Evolutionary conservation across 2,329 filamentous ascomycete genomes (phyloP).

Genomic region (Colletotrichum tofieldiae): DNA sequence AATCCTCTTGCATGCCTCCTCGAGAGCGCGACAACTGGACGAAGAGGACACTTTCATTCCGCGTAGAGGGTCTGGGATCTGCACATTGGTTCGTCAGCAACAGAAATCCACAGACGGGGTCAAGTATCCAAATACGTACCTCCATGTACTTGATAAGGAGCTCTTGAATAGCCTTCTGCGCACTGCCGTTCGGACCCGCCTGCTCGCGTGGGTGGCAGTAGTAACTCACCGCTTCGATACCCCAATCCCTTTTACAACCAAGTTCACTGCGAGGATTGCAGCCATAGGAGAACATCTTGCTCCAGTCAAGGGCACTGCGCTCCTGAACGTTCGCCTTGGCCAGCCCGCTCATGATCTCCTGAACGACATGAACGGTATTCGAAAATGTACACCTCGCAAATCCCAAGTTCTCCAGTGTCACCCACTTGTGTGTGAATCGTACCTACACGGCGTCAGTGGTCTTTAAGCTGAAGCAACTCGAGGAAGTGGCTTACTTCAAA

Average conservation of each 20-base stretch:
- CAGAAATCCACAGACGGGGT: neutral
- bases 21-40: neutral
- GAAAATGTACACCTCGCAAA: neutral
- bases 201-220: constrained; percentile 4
- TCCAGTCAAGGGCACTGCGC: neutral
- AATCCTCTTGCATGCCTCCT: neutral
- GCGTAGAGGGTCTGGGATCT: neutral
- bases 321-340: neutral
- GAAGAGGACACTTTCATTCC: neutral
- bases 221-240: neutral
- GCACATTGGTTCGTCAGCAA: neutral
- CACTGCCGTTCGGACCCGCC: neutral
- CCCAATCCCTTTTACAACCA: neutral
- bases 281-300: neutral
- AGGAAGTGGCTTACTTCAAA: neutral
- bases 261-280: neutral
- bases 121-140: neutral
- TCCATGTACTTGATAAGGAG: neutral
- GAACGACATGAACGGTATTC: neutral
- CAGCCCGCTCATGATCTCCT: neutral
- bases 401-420: constrained; percentile 1
- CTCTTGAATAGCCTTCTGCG: constrained; percentile 4
- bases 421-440: neutral
- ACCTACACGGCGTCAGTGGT: neutral
- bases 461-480: no score